These are phyloP conservation scores for Stagonosporopsis tanaceti DNA, from an alignment of 2,329 filamentous ascomycete genomes.

Conservation along the genomic window DNA sequence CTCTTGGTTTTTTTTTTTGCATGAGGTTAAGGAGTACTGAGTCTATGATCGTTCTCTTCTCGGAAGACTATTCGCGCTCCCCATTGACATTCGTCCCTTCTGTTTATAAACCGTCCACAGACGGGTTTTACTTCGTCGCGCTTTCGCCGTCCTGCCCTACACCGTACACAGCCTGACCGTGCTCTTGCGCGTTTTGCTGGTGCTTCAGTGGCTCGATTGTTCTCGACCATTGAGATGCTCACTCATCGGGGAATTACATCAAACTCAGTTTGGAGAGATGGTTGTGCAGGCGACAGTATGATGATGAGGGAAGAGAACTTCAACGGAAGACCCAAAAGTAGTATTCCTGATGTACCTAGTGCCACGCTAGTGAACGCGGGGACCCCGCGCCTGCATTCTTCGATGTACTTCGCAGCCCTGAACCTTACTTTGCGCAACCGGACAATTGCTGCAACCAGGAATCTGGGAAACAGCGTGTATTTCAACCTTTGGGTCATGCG, in stretches of 20 bases:
- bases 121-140: not conserved
- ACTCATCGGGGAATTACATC: not conserved
- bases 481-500: not conserved
- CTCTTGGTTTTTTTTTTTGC: not conserved
- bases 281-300: not conserved
- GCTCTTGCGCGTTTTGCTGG: not conserved
- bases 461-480: too few species aligned
- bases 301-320: not conserved
- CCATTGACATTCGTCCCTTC: not conserved
- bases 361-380: not conserved
- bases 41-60: not conserved
- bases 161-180: not conserved
- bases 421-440: not conserved
- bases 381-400: not conserved
- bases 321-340: not conserved
- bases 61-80: not conserved
- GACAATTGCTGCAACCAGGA: not conserved
- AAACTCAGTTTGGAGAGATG: not conserved
- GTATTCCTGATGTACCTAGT: not conserved
- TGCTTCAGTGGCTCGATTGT: not conserved
- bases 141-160: not conserved
- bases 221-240: not conserved
- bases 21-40: not conserved
- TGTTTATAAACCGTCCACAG: not conserved
- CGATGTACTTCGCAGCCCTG: not conserved